Base-by-base conservation (phyloP, 2,329 filamentous ascomycete species). In the Fusarium albosuccineum region DNA sequence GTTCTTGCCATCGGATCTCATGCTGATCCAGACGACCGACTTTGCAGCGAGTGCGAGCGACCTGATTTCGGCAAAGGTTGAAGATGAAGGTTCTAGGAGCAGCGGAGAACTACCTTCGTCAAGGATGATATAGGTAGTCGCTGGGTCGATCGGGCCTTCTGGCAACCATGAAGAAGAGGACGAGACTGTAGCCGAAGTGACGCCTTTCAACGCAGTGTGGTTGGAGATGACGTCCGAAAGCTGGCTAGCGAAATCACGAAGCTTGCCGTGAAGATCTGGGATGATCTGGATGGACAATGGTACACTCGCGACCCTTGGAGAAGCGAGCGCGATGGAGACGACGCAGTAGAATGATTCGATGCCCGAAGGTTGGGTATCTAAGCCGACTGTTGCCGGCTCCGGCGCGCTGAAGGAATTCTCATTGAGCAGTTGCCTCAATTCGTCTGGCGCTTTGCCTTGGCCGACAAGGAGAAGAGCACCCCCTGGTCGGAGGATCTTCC, bases 341-440 rank as follows among this genome's bases (percentile, higher is more conserved):
- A 46, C 6, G 0, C 61, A 68, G 11, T 66, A 68, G 2, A 48
- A 58, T 0, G 52, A 42, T 0, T 65, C 65, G 4, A 67, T 17
- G 2, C 50, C 22, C 22, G 22, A 22, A 22, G 22, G 22, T 22
- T 22, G 22, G 22, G 22, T 30, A 3, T 62, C 65, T 10, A 67
- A 68, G 0, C 10, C 52, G 3, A 26, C 66, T 0, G 65, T 66
- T 3, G 61, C 61, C 13, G 65, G 65, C 11, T 67, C 65, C 3
- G 62, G 56, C 0, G 44, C 50, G 1, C 65, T 55, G 33, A 68
- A 66, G 2, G 46, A 10, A 3, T 39, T 67, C 3, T 9, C 29
- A 5, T 30, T 46, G 1, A 67, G 17, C 0, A 52, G 1, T 1
- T 27, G 39, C 4, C 26, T 51, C 65, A 61, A 67, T 6, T 40